Conservation (phyloP, 768 basidiomycete genomes). For the Naganishia antarctica region DNA sequence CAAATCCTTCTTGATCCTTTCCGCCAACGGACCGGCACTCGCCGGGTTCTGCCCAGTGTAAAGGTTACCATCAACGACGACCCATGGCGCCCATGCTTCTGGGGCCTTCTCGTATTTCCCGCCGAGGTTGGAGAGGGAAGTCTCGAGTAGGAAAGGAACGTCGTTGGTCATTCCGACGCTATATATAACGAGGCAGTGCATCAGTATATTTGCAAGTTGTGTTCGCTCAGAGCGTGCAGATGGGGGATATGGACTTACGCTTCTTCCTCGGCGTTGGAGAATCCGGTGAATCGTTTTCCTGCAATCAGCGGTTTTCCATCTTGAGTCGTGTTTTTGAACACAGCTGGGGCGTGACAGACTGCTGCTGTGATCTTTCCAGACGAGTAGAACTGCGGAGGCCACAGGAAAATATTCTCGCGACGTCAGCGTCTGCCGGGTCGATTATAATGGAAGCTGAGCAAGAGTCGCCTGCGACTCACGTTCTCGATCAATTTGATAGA, state of each 20-base stretch:
- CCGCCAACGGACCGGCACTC: constrained; percentile 58
- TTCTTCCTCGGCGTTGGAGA: constrained; percentile 68
- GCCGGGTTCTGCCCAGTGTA: constrained; percentile 71
- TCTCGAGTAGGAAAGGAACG: constrained; percentile 63
- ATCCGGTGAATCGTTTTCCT: constrained; percentile 60
- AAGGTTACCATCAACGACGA: constrained; percentile 39
- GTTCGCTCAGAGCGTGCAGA: no score
- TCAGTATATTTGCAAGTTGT: constrained; percentile 35
- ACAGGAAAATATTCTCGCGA: no score
- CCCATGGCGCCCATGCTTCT: constrained; percentile 58
- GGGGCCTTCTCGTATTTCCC: constrained; percentile 58
- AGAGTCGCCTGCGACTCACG: no score
- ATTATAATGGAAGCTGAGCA: no score
- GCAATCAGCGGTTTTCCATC: constrained; percentile 63
- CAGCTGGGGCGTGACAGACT: constrained; percentile 73
- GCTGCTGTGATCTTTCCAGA: constrained; percentile 64
- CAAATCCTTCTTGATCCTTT: constrained; percentile 59
- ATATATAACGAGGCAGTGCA: constrained; percentile 5
- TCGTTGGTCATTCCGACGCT: constrained; percentile 45
- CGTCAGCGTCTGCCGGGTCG: no score
- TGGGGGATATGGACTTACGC: constrained; percentile 9
- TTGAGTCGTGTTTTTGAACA: constrained; percentile 55
- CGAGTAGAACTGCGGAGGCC: constrained; percentile 69
- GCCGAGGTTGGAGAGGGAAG: constrained; percentile 35
- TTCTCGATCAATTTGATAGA: constrained; percentile 60